These are phyloP conservation scores for Trifolium pratense DNA, from an alignment of 306 rosid genomes.

Conservation along the genomic window DNA sequence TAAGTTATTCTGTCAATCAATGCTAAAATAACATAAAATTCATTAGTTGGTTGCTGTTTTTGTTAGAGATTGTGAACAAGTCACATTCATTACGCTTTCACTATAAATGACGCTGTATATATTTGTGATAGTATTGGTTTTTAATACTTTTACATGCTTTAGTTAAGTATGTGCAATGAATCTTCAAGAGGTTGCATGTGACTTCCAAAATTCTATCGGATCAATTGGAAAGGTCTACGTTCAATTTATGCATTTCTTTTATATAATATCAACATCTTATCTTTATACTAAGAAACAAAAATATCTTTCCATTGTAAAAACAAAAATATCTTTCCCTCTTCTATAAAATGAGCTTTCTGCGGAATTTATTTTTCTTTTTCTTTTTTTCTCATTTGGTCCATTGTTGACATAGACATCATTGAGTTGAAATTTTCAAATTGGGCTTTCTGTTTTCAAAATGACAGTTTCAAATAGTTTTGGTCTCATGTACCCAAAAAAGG, in stretches of 20 bases:
- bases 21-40: slow-evolving; percentile 31
- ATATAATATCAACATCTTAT: no score
- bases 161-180: slow-evolving; percentile 41
- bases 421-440: no score
- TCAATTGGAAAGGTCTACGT: no score
- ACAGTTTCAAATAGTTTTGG: no score
- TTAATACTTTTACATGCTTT: slow-evolving; percentile 27
- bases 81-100: slow-evolving; percentile 37
- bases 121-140: slow-evolving; percentile 23
- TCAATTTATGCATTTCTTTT: no score
- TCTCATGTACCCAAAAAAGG: no score
- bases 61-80: slow-evolving; percentile 34
- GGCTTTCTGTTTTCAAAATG: no score
- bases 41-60: slow-evolving; percentile 32
- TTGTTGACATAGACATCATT: background rate
- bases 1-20: slow-evolving; percentile 34
- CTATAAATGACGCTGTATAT: slow-evolving; percentile 18
- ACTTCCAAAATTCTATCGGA: slow-evolving; percentile 19
- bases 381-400: background rate
- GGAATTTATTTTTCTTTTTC: no score
- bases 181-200: slow-evolving; percentile 38
- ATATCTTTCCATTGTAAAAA: no score
- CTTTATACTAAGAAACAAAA: no score
- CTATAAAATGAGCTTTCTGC: no score
- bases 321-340: no score